Percentiles rank a stretch among this genome's conserved stretches.
These are phyloP conservation scores for Diutina sp. DNA, from an alignment of 1,139 yeast genomes.

Conservation along the genomic window DNA sequence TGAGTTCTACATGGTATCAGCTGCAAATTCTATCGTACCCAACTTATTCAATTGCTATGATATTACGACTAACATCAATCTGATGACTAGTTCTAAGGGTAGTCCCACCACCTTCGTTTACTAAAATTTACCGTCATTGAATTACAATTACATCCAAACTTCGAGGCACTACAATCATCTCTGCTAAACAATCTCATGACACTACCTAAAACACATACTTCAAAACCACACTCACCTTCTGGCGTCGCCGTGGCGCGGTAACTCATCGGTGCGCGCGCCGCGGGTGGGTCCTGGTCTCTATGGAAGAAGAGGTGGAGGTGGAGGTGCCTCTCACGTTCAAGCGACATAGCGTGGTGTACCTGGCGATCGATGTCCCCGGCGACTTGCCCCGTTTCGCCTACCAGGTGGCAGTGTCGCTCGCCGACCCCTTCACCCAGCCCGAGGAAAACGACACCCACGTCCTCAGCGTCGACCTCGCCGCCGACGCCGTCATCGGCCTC, in stretches of 20 bases:
- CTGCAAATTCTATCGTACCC: no score
- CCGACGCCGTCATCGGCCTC: conserved; percentile 39
- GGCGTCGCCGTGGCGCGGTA: neutral
- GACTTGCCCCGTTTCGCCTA: conserved; percentile 12
- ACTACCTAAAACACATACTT: no score
- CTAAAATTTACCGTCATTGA: no score
- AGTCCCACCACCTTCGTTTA: no score
- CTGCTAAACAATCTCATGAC: no score
- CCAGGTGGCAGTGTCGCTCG: conserved; percentile 27
- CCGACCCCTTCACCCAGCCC: conserved; percentile 62
- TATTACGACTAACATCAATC: no score
- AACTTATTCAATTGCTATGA: no score
- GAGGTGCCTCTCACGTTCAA: neutral
- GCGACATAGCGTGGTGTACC: neutral
- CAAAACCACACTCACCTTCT: no score
- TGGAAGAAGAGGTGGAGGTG: neutral
- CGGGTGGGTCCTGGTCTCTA: neutral
- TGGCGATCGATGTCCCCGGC: conserved; percentile 10
- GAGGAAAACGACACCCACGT: conserved; percentile 40
- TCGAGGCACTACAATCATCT: no score
- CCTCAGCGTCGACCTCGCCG: conserved; percentile 40
- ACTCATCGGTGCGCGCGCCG: neutral
- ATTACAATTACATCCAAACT: no score
- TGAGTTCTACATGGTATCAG: no score
- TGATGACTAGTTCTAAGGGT: no score